These are phyloP conservation scores for Schizosaccharomyces lindneri DNA, from an alignment of 805 yeast genomes.

Conservation along the genomic window DNA sequence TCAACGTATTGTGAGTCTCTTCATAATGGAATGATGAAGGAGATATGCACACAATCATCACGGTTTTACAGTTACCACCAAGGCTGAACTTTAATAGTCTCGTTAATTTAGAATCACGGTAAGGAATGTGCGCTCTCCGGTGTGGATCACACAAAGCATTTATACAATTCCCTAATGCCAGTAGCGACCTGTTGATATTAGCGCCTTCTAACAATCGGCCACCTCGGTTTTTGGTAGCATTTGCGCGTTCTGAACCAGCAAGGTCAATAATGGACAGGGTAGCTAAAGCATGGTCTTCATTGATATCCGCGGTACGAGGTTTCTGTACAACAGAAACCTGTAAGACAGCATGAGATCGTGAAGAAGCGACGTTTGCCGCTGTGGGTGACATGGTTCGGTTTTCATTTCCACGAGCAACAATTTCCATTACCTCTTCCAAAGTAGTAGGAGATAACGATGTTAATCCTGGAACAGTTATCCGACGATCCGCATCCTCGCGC, in stretches of 20 bases:
- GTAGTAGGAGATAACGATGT: conserved; percentile 23
- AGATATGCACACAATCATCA: conserved; percentile 79
- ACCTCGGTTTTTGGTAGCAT: conserved; percentile 53
- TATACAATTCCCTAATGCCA: conserved; percentile 82
- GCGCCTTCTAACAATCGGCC: conserved; percentile 67
- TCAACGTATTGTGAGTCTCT: conserved; percentile 73
- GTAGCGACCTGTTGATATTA: conserved; percentile 64
- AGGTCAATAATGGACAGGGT: conserved; percentile 61
- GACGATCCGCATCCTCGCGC: conserved; percentile 32
- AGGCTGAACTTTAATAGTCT: conserved; percentile 67
- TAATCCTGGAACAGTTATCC: conserved; percentile 38
- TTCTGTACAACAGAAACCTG: conserved; percentile 35
- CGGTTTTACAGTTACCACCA: conserved; percentile 64
- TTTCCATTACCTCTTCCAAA: conserved; percentile 22
- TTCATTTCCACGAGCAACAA: conserved; percentile 30
- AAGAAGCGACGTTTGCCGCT: conserved; percentile 54
- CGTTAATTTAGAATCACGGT: conserved; percentile 49
- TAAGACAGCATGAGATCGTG: conserved; percentile 76
- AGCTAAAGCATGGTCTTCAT: conserved; percentile 43
- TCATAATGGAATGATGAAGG: conserved; percentile 65
- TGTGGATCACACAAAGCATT: conserved; percentile 27
- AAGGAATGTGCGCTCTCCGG: conserved; percentile 30
- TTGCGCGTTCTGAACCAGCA: conserved; percentile 80
- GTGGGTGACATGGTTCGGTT: conserved; percentile 66
- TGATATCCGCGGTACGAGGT: conserved; percentile 40